Evolutionary conservation across 2,329 filamentous ascomycete species (phyloP), one percentile per base, ranked within the genome.

Genomic region (Diplodia intermedia): DNA sequence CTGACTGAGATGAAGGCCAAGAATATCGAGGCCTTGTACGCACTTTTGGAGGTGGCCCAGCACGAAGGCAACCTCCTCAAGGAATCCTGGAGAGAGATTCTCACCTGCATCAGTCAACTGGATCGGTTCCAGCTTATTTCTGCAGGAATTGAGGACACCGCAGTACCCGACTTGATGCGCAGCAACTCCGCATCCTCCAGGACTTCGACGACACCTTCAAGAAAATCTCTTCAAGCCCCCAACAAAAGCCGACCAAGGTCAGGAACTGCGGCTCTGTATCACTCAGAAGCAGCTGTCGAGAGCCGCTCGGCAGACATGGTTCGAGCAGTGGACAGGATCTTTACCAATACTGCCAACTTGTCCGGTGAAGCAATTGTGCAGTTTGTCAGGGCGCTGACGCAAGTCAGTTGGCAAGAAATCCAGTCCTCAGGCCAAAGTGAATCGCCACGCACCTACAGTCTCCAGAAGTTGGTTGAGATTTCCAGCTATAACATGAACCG

Each of bases 401-500:
- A 97, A 77, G 94, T 99, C 71, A 98, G 94, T 79, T 98, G 95
- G 95, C 94, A 98, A 75, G 95, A 99, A 79, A 99, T 99, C 75
- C 94, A 96, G 77, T 97, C 95, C 3, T 98, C 95, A 0, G 95
- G 95, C 0, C 92, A 94, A 68, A 97, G 94, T 75, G 95, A 99
- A 69, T 96, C 93, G 26, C 95, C 95, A 12, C 89, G 96, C 66
- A 99, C 94, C 9, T 99, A 97, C 85, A 97, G 94, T 81, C 83
- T 99, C 70, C 95, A 99, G 77, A 99, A 99, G 80, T 88, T 99
- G 71, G 96, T 99, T 18, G 95, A 99, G 80, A 98, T 99, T 79
- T 97, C 93, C 78, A 97, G 97, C 80, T 99, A 99, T 87, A 99
- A 99, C 82, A 99, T 99, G 95, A 93, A 92, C 69, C 90, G 95